Base-by-base conservation (phyloP, 345 rosid species). In the Geranium rotundifolium region DNA sequence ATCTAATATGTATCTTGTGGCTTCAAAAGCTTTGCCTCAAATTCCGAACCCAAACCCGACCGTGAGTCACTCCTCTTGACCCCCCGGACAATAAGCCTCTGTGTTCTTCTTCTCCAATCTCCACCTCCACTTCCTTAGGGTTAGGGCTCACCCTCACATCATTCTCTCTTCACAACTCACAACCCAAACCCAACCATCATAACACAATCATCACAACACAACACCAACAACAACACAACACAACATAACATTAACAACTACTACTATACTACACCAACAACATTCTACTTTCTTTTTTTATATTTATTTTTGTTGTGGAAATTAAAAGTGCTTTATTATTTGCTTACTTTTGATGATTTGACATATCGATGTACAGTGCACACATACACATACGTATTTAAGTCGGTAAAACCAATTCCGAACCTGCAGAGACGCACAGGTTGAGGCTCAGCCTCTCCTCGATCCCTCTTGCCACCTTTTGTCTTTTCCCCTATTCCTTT, bases 11-110 rank as follows among this genome's bases (percentile, higher is more conserved):
- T 9, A 14, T 9, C 14, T 46, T 14, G 52, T 46, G 52, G 27
- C 16, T 46, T 46, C 52, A 49, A 63, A 58, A 46, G 62, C 63
- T 46, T 58, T 58, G 46, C 76, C 77, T 78, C 73, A 81, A 71
- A 67, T 81, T 81, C 82, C 80, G 74, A 73, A 73, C 73, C 82
- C 64, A 12, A 30, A 70, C 65, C 63, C 76, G 73, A 76, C 46
- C 46, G 12, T 37, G 46, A 37, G 46, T 62, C 63, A 61, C 31
- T 30, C 52, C 37, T 60, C 75, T 39, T 66, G 17, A 46, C 63
- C 76, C 67, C 68, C 61, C 77, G 75, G 76, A 66, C 69, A 81
- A 77, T 61, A 75, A 61, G 60, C 69, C 59, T 58, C 61, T 54
- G 1, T 54, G 1, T 2, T 14, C 52, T 7, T 9, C 52, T 9